A percentile compares a stretch with the other conserved stretches of the same genome.
These are phyloP conservation scores for Diplodia mutila DNA, from an alignment of 2,329 filamentous ascomycete genomes.

Conservation along the genomic window DNA sequence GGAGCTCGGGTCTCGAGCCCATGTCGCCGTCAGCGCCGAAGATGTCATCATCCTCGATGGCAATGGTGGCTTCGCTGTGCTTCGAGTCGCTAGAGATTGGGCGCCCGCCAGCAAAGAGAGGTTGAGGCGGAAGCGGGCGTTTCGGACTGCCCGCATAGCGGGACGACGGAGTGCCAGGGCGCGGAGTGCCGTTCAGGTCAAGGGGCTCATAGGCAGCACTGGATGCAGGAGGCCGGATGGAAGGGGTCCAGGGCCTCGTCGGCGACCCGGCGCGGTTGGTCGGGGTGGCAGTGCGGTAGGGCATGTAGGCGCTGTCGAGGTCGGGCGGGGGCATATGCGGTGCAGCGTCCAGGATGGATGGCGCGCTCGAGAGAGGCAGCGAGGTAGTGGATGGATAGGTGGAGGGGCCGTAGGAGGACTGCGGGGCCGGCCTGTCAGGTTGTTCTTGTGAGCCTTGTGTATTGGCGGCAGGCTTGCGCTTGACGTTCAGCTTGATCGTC, in stretches of 20 bases:
- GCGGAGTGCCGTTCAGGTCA: conserved; percentile 85
- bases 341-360: conserved; percentile 56
- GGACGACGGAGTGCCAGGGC: conserved; percentile 88
- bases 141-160: conserved; percentile 86
- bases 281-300: conserved; percentile 61
- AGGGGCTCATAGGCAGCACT: conserved; percentile 79
- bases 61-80: conserved; percentile 69
- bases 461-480: conserved; percentile 26
- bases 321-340: conserved; percentile 60
- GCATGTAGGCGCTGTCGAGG: conserved; percentile 62
- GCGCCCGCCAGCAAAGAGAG: conserved; percentile 70
- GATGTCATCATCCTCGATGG: conserved; percentile 68
- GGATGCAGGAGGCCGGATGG: conserved; percentile 69
- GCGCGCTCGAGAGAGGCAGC: conserved; percentile 50
- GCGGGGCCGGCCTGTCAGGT: conserved; percentile 47
- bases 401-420: conserved; percentile 56
- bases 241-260: conserved; percentile 58
- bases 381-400: conserved; percentile 48
- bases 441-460: conserved; percentile 37
- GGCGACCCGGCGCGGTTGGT: conserved; percentile 44
- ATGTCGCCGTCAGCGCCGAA: conserved; percentile 68
- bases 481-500: conserved; percentile 36
- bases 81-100: conserved; percentile 49
- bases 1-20: conserved; percentile 54
- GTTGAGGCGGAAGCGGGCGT: conserved; percentile 84